Conservation (phyloP, 176 grass and related monocot genomes). For the Elymus sibiricus region DNA sequence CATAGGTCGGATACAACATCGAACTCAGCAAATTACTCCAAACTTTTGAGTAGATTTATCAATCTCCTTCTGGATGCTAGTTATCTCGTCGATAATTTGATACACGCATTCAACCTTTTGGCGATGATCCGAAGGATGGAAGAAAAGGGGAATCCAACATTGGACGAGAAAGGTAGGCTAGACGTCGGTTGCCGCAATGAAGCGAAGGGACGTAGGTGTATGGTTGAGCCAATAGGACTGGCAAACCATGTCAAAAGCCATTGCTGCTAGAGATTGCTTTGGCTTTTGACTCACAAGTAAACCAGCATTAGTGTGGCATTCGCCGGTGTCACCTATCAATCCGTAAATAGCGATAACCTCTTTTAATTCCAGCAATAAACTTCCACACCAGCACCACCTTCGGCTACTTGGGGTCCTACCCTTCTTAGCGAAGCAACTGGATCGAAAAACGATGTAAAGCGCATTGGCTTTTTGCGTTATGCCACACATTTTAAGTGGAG, state of each 20-base stretch:
- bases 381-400: slow-evolving; percentile 27
- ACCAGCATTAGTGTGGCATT: neutral
- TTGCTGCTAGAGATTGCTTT: neutral
- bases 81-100: neutral
- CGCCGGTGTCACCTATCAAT: neutral
- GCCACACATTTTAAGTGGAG: neutral
- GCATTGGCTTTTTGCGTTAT: neutral
- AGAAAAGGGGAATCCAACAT: neutral
- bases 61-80: neutral
- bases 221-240: neutral
- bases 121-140: neutral
- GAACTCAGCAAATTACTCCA: neutral
- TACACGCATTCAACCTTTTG: neutral
- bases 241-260: neutral
- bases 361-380: neutral
- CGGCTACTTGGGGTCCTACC: neutral
- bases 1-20: neutral
- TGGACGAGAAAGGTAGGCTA: slow-evolving; percentile 2
- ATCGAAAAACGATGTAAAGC: neutral
- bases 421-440: neutral
- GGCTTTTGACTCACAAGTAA: slow-evolving; percentile 6
- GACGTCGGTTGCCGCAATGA: neutral
- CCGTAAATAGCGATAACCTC: neutral
- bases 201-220: neutral
- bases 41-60: slow-evolving; percentile 4